These are phyloP conservation scores for Xylariaceae sp. DNA, from an alignment of 2,329 filamentous ascomycete species.

Conservation along the genomic window DNA sequence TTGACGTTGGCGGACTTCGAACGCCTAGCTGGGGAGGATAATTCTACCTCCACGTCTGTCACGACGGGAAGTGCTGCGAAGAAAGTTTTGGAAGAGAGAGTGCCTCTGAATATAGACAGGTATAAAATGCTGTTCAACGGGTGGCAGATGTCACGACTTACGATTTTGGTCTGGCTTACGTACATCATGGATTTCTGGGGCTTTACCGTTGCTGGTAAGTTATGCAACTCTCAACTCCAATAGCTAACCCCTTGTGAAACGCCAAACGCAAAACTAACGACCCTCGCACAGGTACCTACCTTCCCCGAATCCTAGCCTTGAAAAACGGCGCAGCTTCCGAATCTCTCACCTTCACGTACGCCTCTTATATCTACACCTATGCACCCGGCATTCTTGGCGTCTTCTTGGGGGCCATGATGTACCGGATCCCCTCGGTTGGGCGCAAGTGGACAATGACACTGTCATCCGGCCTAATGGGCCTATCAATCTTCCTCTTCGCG, in stretches of 20 bases:
- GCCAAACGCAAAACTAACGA: not conserved
- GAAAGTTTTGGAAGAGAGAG: constrained; percentile 12
- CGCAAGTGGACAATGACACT: constrained; percentile 11
- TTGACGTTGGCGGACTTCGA: constrained; percentile 30
- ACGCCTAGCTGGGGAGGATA: constrained; percentile 28
- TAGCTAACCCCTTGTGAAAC: not conserved
- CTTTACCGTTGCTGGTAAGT: constrained; percentile 8
- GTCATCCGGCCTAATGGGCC: constrained; percentile 6
- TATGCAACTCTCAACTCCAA: not conserved
- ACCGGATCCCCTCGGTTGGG: constrained; percentile 10
- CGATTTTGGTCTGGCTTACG: constrained; percentile 10
- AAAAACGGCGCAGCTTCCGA: constrained; percentile 8
- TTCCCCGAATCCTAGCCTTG: constrained; percentile 11
- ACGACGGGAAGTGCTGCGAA: constrained; percentile 17
- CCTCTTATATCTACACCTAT: constrained; percentile 13
- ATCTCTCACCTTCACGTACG: constrained; percentile 11
- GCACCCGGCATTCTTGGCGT: constrained; percentile 11
- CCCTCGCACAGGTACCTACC: constrained; percentile 5
- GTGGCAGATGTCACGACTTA: constrained; percentile 9
- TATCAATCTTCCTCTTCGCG: constrained; percentile 12
- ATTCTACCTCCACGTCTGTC: constrained; percentile 2
- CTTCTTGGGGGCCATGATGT: constrained; percentile 6
- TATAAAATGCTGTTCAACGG: constrained; percentile 33
- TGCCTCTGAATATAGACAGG: constrained; percentile 7
- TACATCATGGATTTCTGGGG: constrained; percentile 14